Evolutionary conservation across 305 asterid species (phyloP).

Genomic region (Nicotiana rustica): DNA sequence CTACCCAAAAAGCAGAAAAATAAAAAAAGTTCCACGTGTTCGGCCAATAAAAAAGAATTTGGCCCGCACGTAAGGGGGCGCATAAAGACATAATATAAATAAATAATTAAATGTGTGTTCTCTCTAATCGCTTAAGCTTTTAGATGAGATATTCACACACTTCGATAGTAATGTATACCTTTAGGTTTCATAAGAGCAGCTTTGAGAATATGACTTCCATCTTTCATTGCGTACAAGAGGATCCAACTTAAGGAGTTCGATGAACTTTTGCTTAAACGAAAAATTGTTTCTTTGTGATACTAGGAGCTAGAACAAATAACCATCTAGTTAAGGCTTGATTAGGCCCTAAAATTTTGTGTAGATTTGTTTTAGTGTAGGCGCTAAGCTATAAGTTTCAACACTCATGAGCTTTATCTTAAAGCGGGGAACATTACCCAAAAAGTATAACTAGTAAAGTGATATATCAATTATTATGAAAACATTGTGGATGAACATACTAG

Average conservation of each 20-base stretch:
- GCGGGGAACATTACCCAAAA: neutral
- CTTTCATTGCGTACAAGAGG: neutral
- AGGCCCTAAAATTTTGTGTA: neutral
- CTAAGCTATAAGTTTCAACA: neutral
- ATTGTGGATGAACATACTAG: constrained; percentile 17
- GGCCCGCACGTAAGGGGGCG: too few relatives aligned
- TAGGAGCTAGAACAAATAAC: constrained; percentile 1
- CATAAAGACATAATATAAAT: too few relatives aligned
- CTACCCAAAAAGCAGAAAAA: too few relatives aligned
- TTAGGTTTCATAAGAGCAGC: neutral
- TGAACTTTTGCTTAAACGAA: neutral
- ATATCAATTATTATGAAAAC: neutral
- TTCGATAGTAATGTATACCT: neutral
- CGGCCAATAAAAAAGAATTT: too few relatives aligned
- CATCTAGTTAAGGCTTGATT: neutral
- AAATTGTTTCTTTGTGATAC: neutral
- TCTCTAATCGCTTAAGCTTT: too few relatives aligned
- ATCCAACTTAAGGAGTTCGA: neutral
- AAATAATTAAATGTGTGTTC: too few relatives aligned
- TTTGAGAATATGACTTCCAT: neutral
- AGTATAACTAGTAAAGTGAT: neutral
- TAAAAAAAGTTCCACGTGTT: too few relatives aligned
- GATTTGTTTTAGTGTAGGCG: neutral
- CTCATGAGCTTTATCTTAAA: neutral
- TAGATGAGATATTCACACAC: too few relatives aligned